These are phyloP conservation scores for Sisymbrium irio DNA, from an alignment of 345 rosid species.

Conservation along the genomic window DNA sequence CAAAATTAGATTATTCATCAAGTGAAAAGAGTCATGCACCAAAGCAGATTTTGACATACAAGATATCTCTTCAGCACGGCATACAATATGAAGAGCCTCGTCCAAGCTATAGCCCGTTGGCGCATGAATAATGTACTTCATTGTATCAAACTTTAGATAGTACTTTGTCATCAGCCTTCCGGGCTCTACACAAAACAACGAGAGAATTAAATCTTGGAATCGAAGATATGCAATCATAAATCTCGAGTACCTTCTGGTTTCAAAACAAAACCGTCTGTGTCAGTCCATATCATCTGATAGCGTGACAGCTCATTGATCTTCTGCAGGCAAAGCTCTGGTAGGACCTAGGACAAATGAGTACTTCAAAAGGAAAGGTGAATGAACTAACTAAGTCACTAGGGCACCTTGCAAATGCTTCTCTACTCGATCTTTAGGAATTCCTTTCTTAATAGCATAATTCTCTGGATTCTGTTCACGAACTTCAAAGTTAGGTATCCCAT, in stretches of 20 bases:
- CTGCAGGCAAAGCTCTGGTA: constrained; percentile 70
- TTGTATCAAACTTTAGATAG: constrained; percentile 80
- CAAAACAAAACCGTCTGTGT: constrained; percentile 79
- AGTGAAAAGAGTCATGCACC: background rate
- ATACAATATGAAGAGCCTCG: constrained; percentile 67
- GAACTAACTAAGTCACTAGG: constrained; percentile 7
- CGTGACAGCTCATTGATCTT: constrained; percentile 72
- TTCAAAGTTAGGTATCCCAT: constrained; percentile 14
- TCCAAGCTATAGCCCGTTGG: constrained; percentile 70
- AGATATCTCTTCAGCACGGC: constrained; percentile 88
- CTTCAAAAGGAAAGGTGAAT: constrained; percentile 4
- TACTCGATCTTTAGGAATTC: constrained; percentile 64
- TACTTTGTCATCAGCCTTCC: constrained; percentile 97
- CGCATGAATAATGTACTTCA: constrained; percentile 83
- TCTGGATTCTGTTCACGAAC: constrained; percentile 66
- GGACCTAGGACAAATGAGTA: constrained; percentile 24
- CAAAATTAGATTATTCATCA: constrained; percentile 7
- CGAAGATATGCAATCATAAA: constrained; percentile 2
- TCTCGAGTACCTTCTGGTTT: constrained; percentile 75
- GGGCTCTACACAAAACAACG: constrained; percentile 52
- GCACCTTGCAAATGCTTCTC: constrained; percentile 91
- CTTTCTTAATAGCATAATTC: constrained; percentile 76
- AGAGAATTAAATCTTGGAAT: constrained; percentile 4
- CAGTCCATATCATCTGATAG: constrained; percentile 91
- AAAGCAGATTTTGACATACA: constrained; percentile 51